A percentile compares a stretch with the other conserved stretches of the same genome.
phyloP scores from a whole-genome alignment of 345 rosid genomes.

The Nasturtium officinale region DNA sequence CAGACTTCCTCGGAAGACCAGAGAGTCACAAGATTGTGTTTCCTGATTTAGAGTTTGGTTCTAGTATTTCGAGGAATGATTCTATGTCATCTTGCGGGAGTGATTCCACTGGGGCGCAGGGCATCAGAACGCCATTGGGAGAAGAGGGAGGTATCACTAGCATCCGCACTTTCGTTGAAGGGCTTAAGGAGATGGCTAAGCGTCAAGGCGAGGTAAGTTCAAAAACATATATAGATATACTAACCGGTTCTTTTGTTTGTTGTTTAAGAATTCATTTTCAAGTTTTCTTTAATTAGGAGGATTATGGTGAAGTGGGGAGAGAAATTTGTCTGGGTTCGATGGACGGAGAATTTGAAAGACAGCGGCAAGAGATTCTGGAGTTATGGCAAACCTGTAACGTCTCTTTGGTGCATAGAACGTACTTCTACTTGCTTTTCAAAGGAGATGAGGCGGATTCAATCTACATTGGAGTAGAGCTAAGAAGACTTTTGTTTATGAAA shows the following conservation, averaged over 20 bases:
- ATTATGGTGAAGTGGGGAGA: constrained; percentile 44
- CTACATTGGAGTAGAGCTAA: constrained; percentile 91
- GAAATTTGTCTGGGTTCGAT: constrained; percentile 60
- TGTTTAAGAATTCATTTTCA: neutral
- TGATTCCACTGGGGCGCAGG: constrained; percentile 48
- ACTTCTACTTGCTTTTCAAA: constrained; percentile 85
- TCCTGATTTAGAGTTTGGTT: constrained; percentile 50
- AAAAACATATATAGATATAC: neutral
- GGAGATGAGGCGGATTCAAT: constrained; percentile 87
- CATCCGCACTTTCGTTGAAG: constrained; percentile 76
- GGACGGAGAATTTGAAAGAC: constrained; percentile 68
- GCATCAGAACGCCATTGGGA: constrained; percentile 32
- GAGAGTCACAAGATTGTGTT: constrained; percentile 50
- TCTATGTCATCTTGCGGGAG: constrained; percentile 79
- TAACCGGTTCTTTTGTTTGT: constrained; percentile 7
- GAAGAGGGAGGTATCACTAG: constrained; percentile 68
- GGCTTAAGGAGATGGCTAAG: constrained; percentile 77
- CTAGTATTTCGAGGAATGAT: constrained; percentile 61
- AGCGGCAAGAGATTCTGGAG: constrained; percentile 67
- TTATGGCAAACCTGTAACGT: constrained; percentile 87
- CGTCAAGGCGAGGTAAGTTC: constrained; percentile 40
- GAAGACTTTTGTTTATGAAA: constrained; percentile 85
- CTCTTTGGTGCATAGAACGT: constrained; percentile 88
- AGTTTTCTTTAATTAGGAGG: constrained; percentile 21
- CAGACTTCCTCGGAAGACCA: constrained; percentile 66